These are phyloP conservation scores for Nemania abortiva DNA, from an alignment of 2,329 filamentous ascomycete species.

Conservation along the genomic window DNA sequence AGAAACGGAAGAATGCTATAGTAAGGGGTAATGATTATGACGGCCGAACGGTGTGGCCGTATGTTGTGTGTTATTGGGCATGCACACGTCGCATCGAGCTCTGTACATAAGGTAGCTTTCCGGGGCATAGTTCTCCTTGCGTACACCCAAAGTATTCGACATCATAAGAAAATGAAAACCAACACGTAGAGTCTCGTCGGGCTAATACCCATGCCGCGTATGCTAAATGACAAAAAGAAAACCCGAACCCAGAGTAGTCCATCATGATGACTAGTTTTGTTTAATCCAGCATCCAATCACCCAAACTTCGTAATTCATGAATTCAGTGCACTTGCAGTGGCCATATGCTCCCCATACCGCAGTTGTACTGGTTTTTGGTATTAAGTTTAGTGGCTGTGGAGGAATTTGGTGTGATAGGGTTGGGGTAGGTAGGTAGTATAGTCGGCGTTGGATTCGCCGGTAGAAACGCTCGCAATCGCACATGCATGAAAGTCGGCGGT, in stretches of 20 bases:
- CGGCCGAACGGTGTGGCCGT: neutral
- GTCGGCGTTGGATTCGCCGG: neutral
- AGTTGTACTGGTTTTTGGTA: neutral
- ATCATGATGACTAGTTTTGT: neutral
- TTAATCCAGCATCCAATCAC: neutral
- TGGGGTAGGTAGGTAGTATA: neutral
- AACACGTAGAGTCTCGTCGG: neutral
- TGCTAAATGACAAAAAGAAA: conserved; percentile 2
- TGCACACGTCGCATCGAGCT: neutral
- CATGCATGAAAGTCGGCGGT: conserved; percentile 3
- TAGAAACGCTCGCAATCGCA: neutral
- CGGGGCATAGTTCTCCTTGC: neutral
- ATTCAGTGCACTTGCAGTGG: neutral
- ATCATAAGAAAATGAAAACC: neutral
- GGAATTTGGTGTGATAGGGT: neutral
- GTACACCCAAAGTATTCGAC: neutral
- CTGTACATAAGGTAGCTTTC: neutral
- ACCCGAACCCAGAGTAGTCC: neutral
- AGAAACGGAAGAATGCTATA: neutral
- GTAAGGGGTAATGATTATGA: neutral
- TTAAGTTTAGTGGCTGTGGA: neutral
- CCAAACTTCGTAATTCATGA: neutral
- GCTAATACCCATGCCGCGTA: neutral
- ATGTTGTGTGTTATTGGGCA: neutral
- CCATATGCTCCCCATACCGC: neutral